Evolutionary conservation across 2,329 filamentous ascomycete species (phyloP), one percentile per base, ranked within the genome.

Genomic region (Aspergillus proliferans): DNA sequence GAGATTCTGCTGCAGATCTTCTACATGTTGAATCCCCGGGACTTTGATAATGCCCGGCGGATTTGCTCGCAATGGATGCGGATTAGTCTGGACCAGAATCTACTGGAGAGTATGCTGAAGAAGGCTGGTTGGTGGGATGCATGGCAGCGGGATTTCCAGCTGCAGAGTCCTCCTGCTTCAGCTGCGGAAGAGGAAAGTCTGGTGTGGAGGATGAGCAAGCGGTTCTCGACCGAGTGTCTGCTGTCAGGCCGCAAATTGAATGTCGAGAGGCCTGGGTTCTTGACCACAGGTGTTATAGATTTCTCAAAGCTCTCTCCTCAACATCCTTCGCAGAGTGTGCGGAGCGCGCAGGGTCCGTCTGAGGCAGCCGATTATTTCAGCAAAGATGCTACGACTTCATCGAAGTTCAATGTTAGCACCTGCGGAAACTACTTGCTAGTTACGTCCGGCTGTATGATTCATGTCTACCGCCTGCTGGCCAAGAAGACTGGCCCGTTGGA

Each of bases 21-120:
- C 50, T 54, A 52, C 5, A 67, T 72, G 54, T 62, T 80, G 3
- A 56, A 62, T 12, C 76, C 77, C 0, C 63, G 65, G 21, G 74
- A 78, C 55, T 86, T 84, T 61, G 78, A 86, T 57, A 72, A 79
- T 47, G 81, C 82, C 14, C 75, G 83, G 15, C 77, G 80, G 52
- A 76, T 76, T 15, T 86, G 82, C 58, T 75, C 76, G 42, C 64
- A 67, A 33, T 86, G 81, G 83, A 81, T 84, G 69, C 64, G 74
- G 34, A 75, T 74, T 19, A 79, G 81, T 45, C 62, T 85, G n/a
- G 69, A 82, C 45, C 64, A 66, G 39, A 65, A 58, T 2, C 55
- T 86, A 2, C 66, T 85, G 9, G 63, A 67, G 22, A 58, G 57
- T 2, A 83, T 84, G 78, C 59, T 85, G 41, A 74, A 71, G 55